A percentile compares a stretch with the other conserved stretches of the same genome.
phyloP scores from a whole-genome alignment of 2,329 filamentous ascomycete species.

The Paraconiothyrium brasiliense region DNA sequence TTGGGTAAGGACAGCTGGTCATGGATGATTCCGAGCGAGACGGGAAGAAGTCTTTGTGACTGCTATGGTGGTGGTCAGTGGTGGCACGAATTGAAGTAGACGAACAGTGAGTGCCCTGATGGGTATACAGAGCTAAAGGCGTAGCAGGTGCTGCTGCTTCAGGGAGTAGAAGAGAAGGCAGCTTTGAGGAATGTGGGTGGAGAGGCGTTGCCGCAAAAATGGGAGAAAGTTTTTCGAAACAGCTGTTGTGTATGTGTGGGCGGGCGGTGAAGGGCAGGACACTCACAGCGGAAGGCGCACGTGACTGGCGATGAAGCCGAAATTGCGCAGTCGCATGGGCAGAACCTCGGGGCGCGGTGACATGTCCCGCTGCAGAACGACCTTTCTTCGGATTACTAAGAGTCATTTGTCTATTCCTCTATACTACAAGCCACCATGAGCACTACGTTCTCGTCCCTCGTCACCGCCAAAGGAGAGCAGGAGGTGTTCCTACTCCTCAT shows the following conservation, averaged over 20 bases:
- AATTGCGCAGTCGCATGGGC: not conserved
- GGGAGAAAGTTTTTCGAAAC: not conserved
- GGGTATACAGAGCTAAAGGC: not conserved
- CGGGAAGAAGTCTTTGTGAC: not conserved
- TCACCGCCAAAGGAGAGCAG: not conserved
- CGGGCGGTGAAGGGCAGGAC: not conserved
- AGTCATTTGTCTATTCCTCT: not conserved
- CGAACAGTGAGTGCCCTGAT: not conserved
- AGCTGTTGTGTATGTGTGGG: not conserved
- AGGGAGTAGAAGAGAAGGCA: not conserved
- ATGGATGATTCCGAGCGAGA: not conserved
- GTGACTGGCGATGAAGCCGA: not conserved
- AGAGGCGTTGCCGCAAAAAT: not conserved
- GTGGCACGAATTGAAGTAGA: not conserved
- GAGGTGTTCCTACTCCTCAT: not conserved
- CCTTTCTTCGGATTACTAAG: not conserved
- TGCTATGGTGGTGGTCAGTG: not conserved
- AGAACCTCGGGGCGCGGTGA: not conserved
- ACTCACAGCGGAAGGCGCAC: not conserved
- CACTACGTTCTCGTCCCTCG: not conserved
- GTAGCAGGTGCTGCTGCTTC: not conserved
- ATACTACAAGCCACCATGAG: not conserved
- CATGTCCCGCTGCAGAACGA: not conserved
- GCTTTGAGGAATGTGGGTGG: not conserved
- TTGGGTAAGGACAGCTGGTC: not conserved